Evolutionary conservation across 768 basidiomycete species (phyloP).

Genomic region (Leccinum pellstonianum): DNA sequence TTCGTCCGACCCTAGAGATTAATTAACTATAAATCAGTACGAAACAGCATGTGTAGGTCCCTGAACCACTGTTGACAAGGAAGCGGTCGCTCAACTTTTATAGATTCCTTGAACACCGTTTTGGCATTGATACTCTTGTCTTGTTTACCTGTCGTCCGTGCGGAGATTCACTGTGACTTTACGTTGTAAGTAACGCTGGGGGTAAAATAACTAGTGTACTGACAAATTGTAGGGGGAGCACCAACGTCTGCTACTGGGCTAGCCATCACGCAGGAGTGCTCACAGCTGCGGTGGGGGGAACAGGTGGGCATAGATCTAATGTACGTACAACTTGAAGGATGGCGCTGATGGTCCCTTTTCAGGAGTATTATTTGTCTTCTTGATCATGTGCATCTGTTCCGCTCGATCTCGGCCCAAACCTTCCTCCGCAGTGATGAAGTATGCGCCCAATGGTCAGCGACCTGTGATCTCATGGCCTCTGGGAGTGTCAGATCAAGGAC

Average conservation of each 20-base stretch:
- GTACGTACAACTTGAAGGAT: background rate
- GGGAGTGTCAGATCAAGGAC: background rate
- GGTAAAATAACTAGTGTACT: background rate
- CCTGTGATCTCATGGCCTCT: background rate
- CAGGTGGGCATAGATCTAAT: slow-evolving; percentile 2
- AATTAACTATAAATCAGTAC: slow-evolving; percentile 2
- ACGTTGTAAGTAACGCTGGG: slow-evolving; percentile 1
- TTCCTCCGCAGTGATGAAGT: background rate
- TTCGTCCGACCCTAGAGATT: background rate
- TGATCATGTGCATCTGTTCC: background rate
- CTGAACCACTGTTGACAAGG: background rate
- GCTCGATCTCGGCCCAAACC: background rate
- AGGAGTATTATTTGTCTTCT: slow-evolving; percentile 6
- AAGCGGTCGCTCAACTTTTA: background rate
- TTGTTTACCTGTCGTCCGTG: slow-evolving; percentile 11
- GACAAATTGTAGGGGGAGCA: slow-evolving; percentile 1
- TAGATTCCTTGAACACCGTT: slow-evolving; percentile 7
- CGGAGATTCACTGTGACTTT: slow-evolving; percentile 10
- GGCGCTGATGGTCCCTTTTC: background rate
- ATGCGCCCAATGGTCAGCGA: slow-evolving; percentile 1
- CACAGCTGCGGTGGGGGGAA: background rate
- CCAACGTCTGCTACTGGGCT: slow-evolving; percentile 12
- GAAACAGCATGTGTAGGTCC: slow-evolving; percentile 15
- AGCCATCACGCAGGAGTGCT: background rate
- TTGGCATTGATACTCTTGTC: slow-evolving; percentile 7